These are phyloP conservation scores for Cardamine resedifolia DNA, from an alignment of 345 rosid genomes.

Conservation along the genomic window DNA sequence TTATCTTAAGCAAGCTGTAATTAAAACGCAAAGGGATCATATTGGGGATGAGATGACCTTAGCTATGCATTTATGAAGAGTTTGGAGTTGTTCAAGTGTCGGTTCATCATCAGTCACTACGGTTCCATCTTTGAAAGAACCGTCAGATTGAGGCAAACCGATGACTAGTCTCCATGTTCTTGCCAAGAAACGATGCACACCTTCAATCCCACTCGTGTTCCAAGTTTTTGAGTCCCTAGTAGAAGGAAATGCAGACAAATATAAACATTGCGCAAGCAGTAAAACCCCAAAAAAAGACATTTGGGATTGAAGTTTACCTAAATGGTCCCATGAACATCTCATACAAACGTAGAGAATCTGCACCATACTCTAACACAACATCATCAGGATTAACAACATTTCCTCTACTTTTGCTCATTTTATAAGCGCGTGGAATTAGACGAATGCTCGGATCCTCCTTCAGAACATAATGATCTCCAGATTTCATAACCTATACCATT, in stretches of 20 bases:
- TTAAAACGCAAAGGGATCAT: neutral
- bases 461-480: conserved; percentile 74
- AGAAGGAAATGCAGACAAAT: conserved; percentile 14
- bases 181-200: conserved; percentile 85
- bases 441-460: conserved; percentile 62
- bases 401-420: conserved; percentile 99
- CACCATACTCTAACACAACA: conserved; percentile 82
- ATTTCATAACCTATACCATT: conserved; percentile 57
- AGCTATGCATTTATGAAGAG: conserved; percentile 84
- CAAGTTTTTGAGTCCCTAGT: conserved; percentile 90
- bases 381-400: conserved; percentile 96
- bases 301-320: conserved; percentile 45
- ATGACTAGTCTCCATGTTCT: conserved; percentile 87
- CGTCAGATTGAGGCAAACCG: conserved; percentile 63
- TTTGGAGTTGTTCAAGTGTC: conserved; percentile 60
- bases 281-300: neutral
- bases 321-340: conserved; percentile 99
- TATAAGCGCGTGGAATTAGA: conserved; percentile 71
- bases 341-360: conserved; percentile 90
- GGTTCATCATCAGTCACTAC: conserved; percentile 65
- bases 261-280: neutral
- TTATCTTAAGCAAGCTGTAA: neutral
- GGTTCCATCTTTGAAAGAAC: conserved; percentile 60
- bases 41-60: conserved; percentile 51
- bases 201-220: conserved; percentile 96